Evolutionary conservation across 768 basidiomycete species (phyloP).

Genomic region (Mycena capillaripes): DNA sequence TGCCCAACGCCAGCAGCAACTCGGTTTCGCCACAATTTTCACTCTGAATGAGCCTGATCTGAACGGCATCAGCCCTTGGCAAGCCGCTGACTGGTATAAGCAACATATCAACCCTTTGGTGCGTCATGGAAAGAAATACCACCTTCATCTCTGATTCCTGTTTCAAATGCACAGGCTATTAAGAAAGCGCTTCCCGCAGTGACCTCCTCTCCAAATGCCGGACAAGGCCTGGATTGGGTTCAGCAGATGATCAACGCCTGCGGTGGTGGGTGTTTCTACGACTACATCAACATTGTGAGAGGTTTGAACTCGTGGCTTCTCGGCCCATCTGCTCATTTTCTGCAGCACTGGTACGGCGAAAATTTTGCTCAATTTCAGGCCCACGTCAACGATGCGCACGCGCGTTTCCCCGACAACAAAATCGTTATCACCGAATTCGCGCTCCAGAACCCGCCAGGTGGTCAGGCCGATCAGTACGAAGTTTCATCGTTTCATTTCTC

Average conservation of each 20-base stretch:
- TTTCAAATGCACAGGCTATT: conserved; percentile 43
- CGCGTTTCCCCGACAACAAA: no score
- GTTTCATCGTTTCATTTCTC: conserved; percentile 39
- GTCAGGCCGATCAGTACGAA: no score
- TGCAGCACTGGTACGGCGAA: no score
- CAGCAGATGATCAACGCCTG: conserved; percentile 50
- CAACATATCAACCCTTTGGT: conserved; percentile 51
- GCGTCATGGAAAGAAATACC: not conserved
- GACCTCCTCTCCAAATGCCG: conserved; percentile 47
- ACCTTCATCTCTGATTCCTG: not conserved
- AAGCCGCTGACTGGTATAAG: conserved; percentile 49
- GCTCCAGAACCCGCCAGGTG: no score
- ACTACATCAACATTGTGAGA: conserved; percentile 50
- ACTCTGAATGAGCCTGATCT: conserved; percentile 54
- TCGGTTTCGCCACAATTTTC: conserved; percentile 24
- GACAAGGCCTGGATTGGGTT: conserved; percentile 51
- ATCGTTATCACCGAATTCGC: no score
- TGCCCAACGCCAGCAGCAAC: conserved; percentile 46
- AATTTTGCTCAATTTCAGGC: no score
- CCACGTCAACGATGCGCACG: no score
- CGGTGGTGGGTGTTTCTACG: conserved; percentile 45
- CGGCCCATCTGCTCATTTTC: not conserved
- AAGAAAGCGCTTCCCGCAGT: no score
- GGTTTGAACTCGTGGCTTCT: not conserved
- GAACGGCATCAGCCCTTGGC: no score